Percentiles rank a stretch among this genome's conserved stretches.
phyloP scores from a whole-genome alignment of 1,139 yeast species.

The Magnusiomyces magnusii region DNA sequence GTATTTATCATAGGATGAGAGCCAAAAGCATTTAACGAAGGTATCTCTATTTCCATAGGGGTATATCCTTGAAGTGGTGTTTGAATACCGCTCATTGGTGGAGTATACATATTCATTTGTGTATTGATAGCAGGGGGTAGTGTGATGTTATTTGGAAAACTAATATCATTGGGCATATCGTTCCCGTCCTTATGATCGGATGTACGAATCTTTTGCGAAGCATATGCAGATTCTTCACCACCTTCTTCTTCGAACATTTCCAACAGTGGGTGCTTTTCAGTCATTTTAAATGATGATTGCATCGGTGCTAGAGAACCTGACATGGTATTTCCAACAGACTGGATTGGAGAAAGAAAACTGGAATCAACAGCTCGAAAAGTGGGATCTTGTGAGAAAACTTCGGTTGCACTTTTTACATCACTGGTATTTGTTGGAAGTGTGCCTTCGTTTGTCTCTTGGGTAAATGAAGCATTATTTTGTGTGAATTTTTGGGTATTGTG shows the following conservation, averaged over 20 bases:
- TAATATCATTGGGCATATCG: neutral
- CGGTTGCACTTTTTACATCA: neutral
- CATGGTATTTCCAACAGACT: neutral
- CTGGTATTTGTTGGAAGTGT: neutral
- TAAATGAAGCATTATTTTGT: neutral
- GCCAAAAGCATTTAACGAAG: slow-evolving; percentile 39
- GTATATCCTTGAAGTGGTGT: neutral
- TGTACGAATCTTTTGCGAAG: neutral
- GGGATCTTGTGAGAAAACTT: neutral
- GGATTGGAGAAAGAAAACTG: neutral
- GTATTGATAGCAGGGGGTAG: neutral
- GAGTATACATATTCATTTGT: neutral
- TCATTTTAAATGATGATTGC: neutral
- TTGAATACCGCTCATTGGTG: neutral
- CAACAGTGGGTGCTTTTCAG: slow-evolving; percentile 14
- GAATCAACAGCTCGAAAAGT: neutral
- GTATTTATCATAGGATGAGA: slow-evolving; percentile 21
- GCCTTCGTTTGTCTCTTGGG: neutral
- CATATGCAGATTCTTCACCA: neutral
- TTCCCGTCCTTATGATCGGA: neutral
- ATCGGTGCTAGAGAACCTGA: neutral
- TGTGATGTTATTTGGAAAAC: neutral
- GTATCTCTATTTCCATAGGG: slow-evolving; percentile 44
- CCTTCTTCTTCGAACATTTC: slow-evolving; percentile 13
- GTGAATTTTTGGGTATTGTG: neutral